Evolutionary conservation across 768 basidiomycete species (phyloP).

Genomic region (Trametopsis cervina): DNA sequence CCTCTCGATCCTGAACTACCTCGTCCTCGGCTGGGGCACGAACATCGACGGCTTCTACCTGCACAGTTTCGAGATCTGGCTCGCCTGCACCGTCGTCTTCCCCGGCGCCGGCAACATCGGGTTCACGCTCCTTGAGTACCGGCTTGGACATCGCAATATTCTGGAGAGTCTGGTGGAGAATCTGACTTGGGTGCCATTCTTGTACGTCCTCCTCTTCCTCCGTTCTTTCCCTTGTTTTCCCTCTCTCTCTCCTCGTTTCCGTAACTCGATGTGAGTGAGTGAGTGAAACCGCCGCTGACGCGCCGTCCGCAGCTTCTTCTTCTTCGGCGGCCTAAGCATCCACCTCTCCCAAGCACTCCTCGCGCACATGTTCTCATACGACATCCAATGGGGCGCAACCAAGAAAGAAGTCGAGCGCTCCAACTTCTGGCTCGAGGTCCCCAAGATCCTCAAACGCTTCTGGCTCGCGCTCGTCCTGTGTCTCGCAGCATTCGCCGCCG

Average conservation of each 20-base stretch:
- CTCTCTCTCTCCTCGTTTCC: neutral
- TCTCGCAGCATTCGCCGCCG: constrained; percentile 40
- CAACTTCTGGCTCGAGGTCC: constrained; percentile 89
- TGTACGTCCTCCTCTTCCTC: constrained; percentile 40
- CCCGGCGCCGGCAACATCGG: constrained; percentile 63
- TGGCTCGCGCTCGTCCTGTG: constrained; percentile 56
- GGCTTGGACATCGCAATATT: constrained; percentile 50
- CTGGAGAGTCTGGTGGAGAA: constrained; percentile 50
- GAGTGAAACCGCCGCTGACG: too few species aligned
- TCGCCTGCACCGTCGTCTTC: constrained; percentile 66
- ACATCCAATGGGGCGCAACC: constrained; percentile 53
- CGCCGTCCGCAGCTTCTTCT: constrained; percentile 42
- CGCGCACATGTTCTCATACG: constrained; percentile 51
- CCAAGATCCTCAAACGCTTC: constrained; percentile 76
- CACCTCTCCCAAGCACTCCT: constrained; percentile 47
- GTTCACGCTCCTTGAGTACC: constrained; percentile 64
- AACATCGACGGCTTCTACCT: constrained; percentile 66
- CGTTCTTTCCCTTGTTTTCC: neutral
- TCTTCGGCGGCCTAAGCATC: constrained; percentile 51
- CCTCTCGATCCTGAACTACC: constrained; percentile 63
- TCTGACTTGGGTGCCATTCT: constrained; percentile 64
- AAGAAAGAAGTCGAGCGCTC: constrained; percentile 82
- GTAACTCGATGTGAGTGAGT: too few species aligned
- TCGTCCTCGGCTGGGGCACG: constrained; percentile 49
- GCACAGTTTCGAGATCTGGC: constrained; percentile 67